These are phyloP conservation scores for Amesomyces nigricolor DNA, from an alignment of 2,329 filamentous ascomycete genomes.

Conservation along the genomic window DNA sequence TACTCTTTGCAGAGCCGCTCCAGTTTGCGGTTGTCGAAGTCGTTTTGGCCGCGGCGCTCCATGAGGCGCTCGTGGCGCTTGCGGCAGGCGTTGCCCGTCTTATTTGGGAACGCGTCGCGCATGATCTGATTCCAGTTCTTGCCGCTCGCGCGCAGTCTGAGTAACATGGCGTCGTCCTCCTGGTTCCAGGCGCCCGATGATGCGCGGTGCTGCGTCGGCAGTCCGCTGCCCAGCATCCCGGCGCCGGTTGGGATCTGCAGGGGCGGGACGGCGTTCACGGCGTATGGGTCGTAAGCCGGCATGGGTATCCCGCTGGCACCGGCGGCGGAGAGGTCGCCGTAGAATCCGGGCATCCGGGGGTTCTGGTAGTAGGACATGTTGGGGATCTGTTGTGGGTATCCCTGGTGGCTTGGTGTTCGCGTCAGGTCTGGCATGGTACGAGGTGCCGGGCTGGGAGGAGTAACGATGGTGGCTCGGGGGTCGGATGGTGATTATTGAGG, in stretches of 20 bases:
- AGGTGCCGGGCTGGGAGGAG: not conserved
- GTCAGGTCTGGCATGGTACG: conserved; percentile 30
- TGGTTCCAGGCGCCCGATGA: conserved; percentile 66
- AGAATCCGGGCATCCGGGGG: conserved; percentile 28
- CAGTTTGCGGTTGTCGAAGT: conserved; percentile 72
- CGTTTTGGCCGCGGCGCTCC: conserved; percentile 66
- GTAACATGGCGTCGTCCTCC: conserved; percentile 67
- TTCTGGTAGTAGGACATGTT: conserved; percentile 34
- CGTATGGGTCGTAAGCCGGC: conserved; percentile 31
- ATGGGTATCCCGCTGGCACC: conserved; percentile 27
- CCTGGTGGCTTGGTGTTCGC: conserved; percentile 28
- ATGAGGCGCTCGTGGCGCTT: conserved; percentile 83
- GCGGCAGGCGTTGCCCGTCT: conserved; percentile 77
- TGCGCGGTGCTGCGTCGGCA: conserved; percentile 43
- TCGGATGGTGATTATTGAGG: conserved; percentile 15
- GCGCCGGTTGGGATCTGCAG: conserved; percentile 27
- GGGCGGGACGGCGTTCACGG: conserved; percentile 32
- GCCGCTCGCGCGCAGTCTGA: conserved; percentile 65
- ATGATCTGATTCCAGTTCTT: conserved; percentile 83
- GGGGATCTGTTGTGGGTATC: conserved; percentile 23
- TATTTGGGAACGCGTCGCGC: conserved; percentile 66
- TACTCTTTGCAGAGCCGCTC: conserved; percentile 73
- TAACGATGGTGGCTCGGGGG: not conserved
- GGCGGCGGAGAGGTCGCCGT: conserved; percentile 29
- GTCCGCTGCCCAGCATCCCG: conserved; percentile 26